Evolutionary conservation across 345 rosid species (phyloP), one percentile per base, ranked within the genome.

Genomic region (Salix udensis): DNA sequence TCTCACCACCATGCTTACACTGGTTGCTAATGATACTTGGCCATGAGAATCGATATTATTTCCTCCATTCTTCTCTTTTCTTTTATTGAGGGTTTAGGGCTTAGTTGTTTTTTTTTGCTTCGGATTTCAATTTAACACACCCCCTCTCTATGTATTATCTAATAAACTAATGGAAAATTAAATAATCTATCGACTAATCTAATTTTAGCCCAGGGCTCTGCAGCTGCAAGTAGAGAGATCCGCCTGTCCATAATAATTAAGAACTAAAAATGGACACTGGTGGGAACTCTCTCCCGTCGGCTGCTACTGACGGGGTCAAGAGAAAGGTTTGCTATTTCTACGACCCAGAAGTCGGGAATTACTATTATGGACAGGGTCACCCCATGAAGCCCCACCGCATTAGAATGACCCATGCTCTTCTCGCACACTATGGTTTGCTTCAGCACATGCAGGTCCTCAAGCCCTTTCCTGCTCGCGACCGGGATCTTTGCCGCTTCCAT

Each of bases 261-360:
- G 66, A 62, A 68, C 24, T 21, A 70, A 62, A 4, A 36, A 88
- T 89, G 92, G 94, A 90, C 23, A 77, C 85, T 1, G 91, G 92
- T 2, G 91, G 89, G 42, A 86, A 88, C 78, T 89, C 93, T 52
- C 79, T 91, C 12, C 62, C 68, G 52, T 86, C 87, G 40, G 91
- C 88, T 68, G 92, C 88, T 66, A 73, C 88, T 44, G 88, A 89
- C 72, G 91, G 91, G 31, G 89, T 87, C 65, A 88, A 88, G 93
- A 88, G 93, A 81, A 88, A 87, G 73, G 91, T 88, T 13, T 87
- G 86, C 73, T 91, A 87, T 34, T 87, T 88, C 79, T 91, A 86
- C n/a, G 91, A 91, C 68, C 92, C 92, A 2, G 96, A 91, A 78
- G 91, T 87, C 31, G 91, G 93, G n/a, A 91, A 89, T 81, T 91